Conservation (phyloP, 257 asterid species). For the Cruciata laevipes region DNA sequence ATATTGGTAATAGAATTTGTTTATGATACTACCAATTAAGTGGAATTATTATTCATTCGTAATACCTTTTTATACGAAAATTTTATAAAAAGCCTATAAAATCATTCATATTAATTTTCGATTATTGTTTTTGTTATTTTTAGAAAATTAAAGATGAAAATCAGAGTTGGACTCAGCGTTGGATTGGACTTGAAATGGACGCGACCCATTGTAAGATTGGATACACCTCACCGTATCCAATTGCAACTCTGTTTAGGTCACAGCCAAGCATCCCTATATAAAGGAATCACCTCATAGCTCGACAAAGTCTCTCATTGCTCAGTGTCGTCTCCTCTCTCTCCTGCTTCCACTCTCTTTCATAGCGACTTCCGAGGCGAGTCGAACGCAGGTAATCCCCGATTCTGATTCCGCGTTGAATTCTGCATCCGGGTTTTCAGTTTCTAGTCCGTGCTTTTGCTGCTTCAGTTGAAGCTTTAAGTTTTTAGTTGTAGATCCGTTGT, state of each 20-base stretch:
- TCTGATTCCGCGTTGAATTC: neutral
- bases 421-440: neutral
- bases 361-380: conserved; percentile 11
- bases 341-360: conserved; percentile 9
- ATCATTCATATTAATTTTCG: no score
- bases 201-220: neutral
- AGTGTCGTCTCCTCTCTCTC: neutral
- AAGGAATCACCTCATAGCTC: neutral
- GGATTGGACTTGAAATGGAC: neutral
- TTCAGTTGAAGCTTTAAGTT: neutral
- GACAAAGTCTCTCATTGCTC: neutral
- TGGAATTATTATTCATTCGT: no score
- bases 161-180: neutral
- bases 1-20: neutral
- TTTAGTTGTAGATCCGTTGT: neutral
- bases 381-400: conserved; percentile 4
- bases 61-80: neutral
- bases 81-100: no score
- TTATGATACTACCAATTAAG: neutral
- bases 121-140: no score
- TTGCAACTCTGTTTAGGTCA: neutral
- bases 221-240: conserved; percentile 1
- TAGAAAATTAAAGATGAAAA: no score
- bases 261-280: neutral
- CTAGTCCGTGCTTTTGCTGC: neutral